phyloP scores from a whole-genome alignment of 352 stramenopile species.

The Globisporangium carolinianum region DNA sequence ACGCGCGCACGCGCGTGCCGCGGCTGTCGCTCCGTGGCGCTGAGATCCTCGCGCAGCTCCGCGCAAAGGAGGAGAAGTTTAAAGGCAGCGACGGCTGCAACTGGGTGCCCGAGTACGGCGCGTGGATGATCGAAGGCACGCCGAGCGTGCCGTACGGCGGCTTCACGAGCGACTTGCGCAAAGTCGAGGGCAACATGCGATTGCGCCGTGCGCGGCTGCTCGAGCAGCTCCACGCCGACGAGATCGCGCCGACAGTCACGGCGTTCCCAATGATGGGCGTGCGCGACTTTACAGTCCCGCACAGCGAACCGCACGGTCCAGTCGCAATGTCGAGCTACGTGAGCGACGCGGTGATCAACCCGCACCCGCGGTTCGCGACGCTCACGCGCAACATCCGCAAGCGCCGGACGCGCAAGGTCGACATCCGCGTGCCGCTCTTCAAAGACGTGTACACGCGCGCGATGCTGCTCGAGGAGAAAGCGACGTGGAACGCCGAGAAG shows the following conservation, averaged over 20 bases:
- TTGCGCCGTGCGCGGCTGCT: slow-evolving; percentile 93
- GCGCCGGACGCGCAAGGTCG: slow-evolving; percentile 79
- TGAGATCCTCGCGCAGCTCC: slow-evolving; percentile 93
- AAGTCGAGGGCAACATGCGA: slow-evolving; percentile 98
- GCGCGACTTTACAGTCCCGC: slow-evolving; percentile 86
- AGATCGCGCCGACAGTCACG: slow-evolving; percentile 96
- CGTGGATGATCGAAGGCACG: slow-evolving; percentile 99
- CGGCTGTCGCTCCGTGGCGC: slow-evolving; percentile 89
- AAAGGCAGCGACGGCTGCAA: slow-evolving; percentile 86
- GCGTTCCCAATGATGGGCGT: slow-evolving; percentile 97
- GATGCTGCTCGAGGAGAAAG: slow-evolving; percentile 65
- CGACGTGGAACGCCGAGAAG: slow-evolving; percentile 70
- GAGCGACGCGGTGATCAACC: slow-evolving; percentile 97
- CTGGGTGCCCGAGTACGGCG: slow-evolving; percentile 99
- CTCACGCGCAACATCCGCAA: slow-evolving; percentile 98
- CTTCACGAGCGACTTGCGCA: slow-evolving; percentile 92
- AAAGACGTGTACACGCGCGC: slow-evolving; percentile 76
- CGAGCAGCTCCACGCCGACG: slow-evolving; percentile 89
- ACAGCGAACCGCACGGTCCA: slow-evolving; percentile 47
- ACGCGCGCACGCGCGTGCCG: slow-evolving; percentile 79
- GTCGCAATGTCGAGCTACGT: slow-evolving; percentile 95
- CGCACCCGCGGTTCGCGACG: slow-evolving; percentile 97
- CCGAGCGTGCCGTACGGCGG: slow-evolving; percentile 91
- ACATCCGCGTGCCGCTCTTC: slow-evolving; percentile 86
- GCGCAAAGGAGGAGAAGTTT: slow-evolving; percentile 78